Conservation (phyloP, 257 asterid genomes). For the Forsythia suspensa region DNA sequence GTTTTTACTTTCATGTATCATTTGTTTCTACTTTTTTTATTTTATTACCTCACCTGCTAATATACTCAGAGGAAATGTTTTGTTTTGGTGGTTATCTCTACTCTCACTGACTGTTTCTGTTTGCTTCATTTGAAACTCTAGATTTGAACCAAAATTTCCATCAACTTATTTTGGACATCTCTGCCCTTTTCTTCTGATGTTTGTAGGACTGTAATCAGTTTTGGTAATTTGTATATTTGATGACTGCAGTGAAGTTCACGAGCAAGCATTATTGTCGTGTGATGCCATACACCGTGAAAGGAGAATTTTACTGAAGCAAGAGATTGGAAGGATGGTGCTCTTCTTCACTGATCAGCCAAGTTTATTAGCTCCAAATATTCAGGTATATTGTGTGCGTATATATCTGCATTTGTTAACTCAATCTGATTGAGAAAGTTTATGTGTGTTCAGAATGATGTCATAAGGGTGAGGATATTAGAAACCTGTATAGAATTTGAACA, state of each 20-base stretch:
- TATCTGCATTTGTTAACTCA: slow-evolving; percentile 6
- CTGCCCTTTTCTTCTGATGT: slow-evolving; percentile 21
- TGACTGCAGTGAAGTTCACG: slow-evolving; percentile 88
- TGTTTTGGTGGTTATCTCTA: background rate
- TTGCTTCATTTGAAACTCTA: background rate
- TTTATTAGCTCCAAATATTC: slow-evolving; percentile 96
- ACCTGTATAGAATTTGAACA: slow-evolving; percentile 1
- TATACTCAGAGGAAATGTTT: background rate
- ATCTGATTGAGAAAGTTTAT: slow-evolving; percentile 2
- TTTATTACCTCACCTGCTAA: background rate
- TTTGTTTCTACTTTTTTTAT: background rate
- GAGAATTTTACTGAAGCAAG: slow-evolving; percentile 91
- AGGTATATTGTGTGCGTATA: slow-evolving; percentile 44
- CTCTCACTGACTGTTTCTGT: background rate
- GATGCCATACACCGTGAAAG: slow-evolving; percentile 91
- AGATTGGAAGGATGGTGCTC: slow-evolving; percentile 96
- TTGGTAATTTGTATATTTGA: slow-evolving; percentile 24
- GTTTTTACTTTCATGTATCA: background rate
- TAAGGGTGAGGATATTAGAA: slow-evolving; percentile 2
- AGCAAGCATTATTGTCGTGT: slow-evolving; percentile 81
- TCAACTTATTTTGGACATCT: background rate
- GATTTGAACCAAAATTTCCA: background rate
- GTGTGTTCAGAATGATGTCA: background rate
- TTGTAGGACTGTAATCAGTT: slow-evolving; percentile 24
- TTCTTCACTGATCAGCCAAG: slow-evolving; percentile 99